Evolutionary conservation across 768 basidiomycete genomes (phyloP).

Genomic region (Artomyces pyxidatus): DNA sequence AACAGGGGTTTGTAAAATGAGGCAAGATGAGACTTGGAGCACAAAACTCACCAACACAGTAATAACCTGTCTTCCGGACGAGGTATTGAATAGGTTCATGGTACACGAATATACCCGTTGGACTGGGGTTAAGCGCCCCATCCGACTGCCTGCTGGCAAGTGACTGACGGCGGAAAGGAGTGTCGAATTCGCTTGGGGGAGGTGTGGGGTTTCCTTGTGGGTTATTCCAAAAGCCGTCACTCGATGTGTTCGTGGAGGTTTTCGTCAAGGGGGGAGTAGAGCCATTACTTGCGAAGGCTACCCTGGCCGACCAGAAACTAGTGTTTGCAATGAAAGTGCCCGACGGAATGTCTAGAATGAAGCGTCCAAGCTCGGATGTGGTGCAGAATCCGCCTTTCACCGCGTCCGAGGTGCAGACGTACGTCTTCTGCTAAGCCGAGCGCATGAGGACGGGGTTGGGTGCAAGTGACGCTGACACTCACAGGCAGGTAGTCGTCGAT

Average conservation of each 20-base stretch:
- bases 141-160: constrained; percentile 18
- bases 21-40: background rate
- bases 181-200: constrained; percentile 35
- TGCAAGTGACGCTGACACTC: constrained; percentile 25
- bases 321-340: constrained; percentile 60
- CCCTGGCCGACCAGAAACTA: constrained; percentile 81
- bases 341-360: constrained; percentile 73
- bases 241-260: constrained; percentile 19
- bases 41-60: constrained; percentile 74
- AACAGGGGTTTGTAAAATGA: constrained; percentile 1
- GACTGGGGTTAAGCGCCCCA: constrained; percentile 36
- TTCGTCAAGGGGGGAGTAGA: constrained; percentile 14
- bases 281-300: constrained; percentile 44
- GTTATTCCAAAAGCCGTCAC: constrained; percentile 45
- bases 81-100: constrained; percentile 70
- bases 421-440: constrained; percentile 67
- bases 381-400: constrained; percentile 66
- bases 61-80: constrained; percentile 86
- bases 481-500: constrained; percentile 56
- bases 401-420: constrained; percentile 84
- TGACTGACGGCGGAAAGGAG: constrained; percentile 11
- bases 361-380: constrained; percentile 67
- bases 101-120: constrained; percentile 47
- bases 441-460: constrained; percentile 13
- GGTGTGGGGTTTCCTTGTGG: constrained; percentile 52